Evolutionary conservation across 2,329 filamentous ascomycete species (phyloP).

Genomic region (Rhynchosporium secalis): DNA sequence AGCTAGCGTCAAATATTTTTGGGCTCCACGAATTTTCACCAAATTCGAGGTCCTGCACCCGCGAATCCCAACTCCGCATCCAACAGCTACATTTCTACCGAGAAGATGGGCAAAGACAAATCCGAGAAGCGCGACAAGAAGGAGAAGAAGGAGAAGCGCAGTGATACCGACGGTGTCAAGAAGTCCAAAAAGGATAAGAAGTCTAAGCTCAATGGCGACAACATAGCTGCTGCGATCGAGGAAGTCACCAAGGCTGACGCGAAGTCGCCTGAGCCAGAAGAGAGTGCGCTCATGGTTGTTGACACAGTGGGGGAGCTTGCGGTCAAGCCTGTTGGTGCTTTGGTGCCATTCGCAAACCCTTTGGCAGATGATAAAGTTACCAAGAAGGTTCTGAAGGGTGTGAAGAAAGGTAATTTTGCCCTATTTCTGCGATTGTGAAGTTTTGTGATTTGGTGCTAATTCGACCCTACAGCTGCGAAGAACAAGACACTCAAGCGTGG

Average conservation of each 20-base stretch:
- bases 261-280: conserved; percentile 44
- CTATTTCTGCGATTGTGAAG: not conserved
- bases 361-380: conserved; percentile 75
- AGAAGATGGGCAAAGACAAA: conserved; percentile 39
- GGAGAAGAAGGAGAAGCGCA: conserved; percentile 70
- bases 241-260: conserved; percentile 59
- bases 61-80: conserved; percentile 9
- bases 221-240: conserved; percentile 61
- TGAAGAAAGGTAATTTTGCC: conserved; percentile 54
- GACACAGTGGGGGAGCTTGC: conserved; percentile 45
- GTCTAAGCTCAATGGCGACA: conserved; percentile 46
- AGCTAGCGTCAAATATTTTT: conserved; percentile 16
- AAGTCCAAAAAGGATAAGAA: conserved; percentile 45
- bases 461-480: conserved; percentile 70
- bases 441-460: conserved; percentile 22
- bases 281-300: conserved; percentile 37
- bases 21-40: conserved; percentile 19
- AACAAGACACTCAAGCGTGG: conserved; percentile 94
- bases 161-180: conserved; percentile 47
- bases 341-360: conserved; percentile 83
- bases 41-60: not conserved
- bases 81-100: conserved; percentile 12
- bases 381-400: conserved; percentile 65
- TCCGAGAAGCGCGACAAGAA: conserved; percentile 46
- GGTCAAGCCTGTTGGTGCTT: conserved; percentile 53